These are phyloP conservation scores for Maudiozyma barnettii DNA, from an alignment of 805 yeast species.

Conservation along the genomic window DNA sequence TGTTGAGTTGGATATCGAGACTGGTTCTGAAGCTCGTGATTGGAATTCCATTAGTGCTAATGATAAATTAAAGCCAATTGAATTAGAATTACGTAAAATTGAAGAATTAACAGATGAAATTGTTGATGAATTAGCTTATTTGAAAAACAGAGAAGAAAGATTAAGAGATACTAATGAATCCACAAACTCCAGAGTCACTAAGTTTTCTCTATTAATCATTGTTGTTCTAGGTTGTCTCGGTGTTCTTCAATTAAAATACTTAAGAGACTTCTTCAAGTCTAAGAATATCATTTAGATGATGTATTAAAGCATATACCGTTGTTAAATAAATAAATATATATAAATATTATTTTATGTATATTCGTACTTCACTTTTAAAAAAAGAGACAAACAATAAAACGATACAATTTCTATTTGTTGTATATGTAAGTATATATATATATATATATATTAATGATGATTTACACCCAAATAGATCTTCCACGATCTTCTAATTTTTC, in stretches of 20 bases:
- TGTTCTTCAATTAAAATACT: constrained; percentile 84
- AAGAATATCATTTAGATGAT: constrained; percentile 50
- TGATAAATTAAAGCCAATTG: constrained; percentile 88
- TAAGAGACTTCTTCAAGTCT: constrained; percentile 85
- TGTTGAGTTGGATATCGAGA: constrained; percentile 83
- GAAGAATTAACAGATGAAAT: constrained; percentile 83
- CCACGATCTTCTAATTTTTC: constrained; percentile 53
- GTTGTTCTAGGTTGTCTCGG: constrained; percentile 69
- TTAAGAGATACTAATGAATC: constrained; percentile 95
- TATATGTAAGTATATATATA: not conserved
- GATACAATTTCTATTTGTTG: not conserved
- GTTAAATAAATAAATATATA: not conserved
- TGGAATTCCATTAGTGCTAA: constrained; percentile 92
- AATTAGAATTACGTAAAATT: constrained; percentile 77
- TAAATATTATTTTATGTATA: not conserved
- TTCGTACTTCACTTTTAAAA: not conserved
- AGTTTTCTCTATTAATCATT: constrained; percentile 67
- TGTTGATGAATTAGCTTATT: constrained; percentile 66
- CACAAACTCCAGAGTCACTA: constrained; percentile 85
- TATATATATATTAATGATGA: not conserved
- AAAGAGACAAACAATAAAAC: not conserved
- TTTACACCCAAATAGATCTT: constrained; percentile 52
- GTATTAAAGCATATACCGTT: not conserved
- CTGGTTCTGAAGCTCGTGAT: constrained; percentile 95
- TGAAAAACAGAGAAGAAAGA: constrained; percentile 80